These are phyloP conservation scores for Chlorella vulgaris DNA, from an alignment of 139 green algal species.

Conservation along the genomic window DNA sequence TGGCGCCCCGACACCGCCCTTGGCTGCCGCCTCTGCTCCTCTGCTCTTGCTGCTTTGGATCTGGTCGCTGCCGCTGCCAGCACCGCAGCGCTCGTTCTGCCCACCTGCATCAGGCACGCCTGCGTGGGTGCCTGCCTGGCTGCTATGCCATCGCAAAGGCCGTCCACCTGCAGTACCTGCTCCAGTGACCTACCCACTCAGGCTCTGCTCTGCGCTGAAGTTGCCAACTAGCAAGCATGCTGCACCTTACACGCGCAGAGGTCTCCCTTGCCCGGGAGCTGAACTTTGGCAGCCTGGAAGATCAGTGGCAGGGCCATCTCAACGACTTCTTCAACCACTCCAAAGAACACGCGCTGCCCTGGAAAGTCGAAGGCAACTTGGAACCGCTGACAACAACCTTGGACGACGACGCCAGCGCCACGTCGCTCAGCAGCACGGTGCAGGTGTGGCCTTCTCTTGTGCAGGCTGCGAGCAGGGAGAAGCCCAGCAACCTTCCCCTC, in stretches of 20 bases:
- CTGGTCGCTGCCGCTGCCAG: too few species aligned
- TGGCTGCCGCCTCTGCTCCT: not conserved
- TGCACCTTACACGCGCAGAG: not conserved
- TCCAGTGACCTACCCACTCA: too few species aligned
- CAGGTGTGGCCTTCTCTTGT: not conserved
- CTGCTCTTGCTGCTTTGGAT: too few species aligned
- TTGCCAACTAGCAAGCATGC: not conserved
- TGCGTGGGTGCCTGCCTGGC: too few species aligned
- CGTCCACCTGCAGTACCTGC: too few species aligned
- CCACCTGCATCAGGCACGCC: too few species aligned
- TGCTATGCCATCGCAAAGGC: too few species aligned
- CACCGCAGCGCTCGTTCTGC: too few species aligned
- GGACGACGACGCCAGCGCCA: not conserved
- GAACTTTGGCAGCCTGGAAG: not conserved
- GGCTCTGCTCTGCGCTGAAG: too few species aligned
- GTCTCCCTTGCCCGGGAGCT: not conserved
- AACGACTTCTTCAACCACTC: constrained; percentile 6
- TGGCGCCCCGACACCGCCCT: too few species aligned
- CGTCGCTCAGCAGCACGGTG: not conserved
- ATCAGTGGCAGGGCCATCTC: not conserved
- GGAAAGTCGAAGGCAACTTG: constrained; percentile 17
- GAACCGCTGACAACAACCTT: not conserved
- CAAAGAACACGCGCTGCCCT: constrained; percentile 7
- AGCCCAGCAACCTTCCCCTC: too few species aligned
- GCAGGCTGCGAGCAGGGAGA: too few species aligned